phyloP scores from a whole-genome alignment of 1,284 basidiomycete species.

The Pseudozyma thailandica region DNA sequence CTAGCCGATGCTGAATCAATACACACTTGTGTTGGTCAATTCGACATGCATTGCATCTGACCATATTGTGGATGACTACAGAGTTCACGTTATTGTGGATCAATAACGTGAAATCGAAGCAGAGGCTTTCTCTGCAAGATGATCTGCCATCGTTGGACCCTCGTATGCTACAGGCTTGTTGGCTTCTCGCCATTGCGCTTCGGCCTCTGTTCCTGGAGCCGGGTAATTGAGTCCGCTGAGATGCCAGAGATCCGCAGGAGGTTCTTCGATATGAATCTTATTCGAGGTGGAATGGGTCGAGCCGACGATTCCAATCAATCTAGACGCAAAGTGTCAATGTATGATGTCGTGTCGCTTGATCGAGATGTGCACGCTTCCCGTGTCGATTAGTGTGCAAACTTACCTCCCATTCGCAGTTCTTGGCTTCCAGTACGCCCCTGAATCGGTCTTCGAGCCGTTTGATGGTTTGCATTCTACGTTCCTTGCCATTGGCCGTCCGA shows the following conservation, averaged over 20 bases:
- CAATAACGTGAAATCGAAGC: not conserved
- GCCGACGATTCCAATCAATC: not conserved
- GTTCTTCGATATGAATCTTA: conserved; percentile 41
- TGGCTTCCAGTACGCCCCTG: conserved; percentile 8
- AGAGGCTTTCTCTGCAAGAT: conserved; percentile 10
- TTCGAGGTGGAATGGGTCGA: no score
- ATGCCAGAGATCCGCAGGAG: conserved; percentile 30
- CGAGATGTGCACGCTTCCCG: not conserved
- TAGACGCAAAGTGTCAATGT: not conserved
- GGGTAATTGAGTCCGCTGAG: conserved; percentile 22
- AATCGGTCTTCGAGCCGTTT: conserved; percentile 11
- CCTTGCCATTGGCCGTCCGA: conserved; percentile 11
- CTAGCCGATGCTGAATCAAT: no score
- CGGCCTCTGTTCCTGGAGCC: conserved; percentile 23
- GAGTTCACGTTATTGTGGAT: no score
- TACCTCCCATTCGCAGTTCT: conserved; percentile 32
- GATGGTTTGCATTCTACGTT: conserved; percentile 8
- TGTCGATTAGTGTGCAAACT: not conserved
- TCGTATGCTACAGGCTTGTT: conserved; percentile 23
- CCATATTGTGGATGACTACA: no score
- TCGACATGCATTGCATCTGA: no score
- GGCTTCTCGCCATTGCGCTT: conserved; percentile 21
- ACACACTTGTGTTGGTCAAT: no score
- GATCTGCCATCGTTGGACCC: conserved; percentile 27
- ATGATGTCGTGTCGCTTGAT: not conserved